These are phyloP conservation scores for Penicillium paneum DNA, from an alignment of 2,329 filamentous ascomycete species.

Conservation along the genomic window DNA sequence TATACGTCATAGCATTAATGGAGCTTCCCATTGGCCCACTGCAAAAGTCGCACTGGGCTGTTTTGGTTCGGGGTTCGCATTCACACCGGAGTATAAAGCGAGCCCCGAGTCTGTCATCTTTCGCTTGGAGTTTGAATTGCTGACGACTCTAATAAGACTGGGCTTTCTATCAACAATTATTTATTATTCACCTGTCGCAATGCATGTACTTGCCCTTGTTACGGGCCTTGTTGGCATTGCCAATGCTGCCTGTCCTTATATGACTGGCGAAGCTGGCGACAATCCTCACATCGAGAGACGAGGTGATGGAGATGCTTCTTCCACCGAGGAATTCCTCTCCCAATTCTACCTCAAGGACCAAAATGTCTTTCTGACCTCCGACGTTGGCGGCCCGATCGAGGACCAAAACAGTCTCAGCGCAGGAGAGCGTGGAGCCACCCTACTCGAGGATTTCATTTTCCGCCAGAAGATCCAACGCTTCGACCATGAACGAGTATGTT, in stretches of 20 bases:
- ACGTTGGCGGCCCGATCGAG: conserved; percentile 65
- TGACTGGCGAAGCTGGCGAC: conserved; percentile 32
- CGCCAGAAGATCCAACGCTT: conserved; percentile 70
- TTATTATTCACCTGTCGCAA: conserved; percentile 8
- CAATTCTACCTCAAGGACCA: conserved; percentile 53
- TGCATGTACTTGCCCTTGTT: conserved; percentile 28
- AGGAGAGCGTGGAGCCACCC: conserved; percentile 64
- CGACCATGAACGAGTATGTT: conserved; percentile 64
- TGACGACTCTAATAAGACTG: not conserved
- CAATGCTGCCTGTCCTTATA: conserved; percentile 42
- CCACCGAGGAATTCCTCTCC: conserved; percentile 42
- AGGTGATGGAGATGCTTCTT: conserved; percentile 26
- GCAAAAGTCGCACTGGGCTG: not conserved
- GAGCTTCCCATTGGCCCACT: conserved; percentile 7
- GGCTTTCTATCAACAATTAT: not conserved
- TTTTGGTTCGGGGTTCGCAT: not conserved
- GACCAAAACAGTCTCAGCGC: conserved; percentile 66
- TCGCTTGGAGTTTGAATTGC: not conserved
- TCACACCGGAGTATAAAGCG: conserved; percentile 11
- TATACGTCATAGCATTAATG: not conserved
- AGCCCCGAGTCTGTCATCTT: not conserved
- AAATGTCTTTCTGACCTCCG: conserved; percentile 59
- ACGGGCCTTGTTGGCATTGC: conserved; percentile 34
- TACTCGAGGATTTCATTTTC: conserved; percentile 71
- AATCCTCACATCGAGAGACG: conserved; percentile 22